Evolutionary conservation across 108 stramenopile species (phyloP), one percentile per base, ranked within the genome.

Genomic region (Aurantiochytrium sp.): DNA sequence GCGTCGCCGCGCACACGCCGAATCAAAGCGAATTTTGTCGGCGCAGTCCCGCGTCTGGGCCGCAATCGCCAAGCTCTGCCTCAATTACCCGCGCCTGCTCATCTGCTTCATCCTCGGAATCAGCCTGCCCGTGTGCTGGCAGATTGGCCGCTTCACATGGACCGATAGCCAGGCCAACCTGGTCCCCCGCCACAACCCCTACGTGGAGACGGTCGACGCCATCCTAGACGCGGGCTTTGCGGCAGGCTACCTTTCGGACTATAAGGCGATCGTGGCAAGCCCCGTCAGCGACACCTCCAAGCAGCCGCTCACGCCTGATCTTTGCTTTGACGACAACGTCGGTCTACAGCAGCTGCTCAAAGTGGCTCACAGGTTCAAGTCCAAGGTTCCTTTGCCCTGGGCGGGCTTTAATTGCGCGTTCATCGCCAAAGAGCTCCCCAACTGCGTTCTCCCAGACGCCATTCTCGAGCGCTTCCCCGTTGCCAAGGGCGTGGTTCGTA

Each of bases 161-260:
- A 81, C 69, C 42, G 69, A 81, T n/a, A 81, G 69, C 30, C 69
- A 81, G 45, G 69, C 69, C 2, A 81, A 81, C 37, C 45, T 81
- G 10, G 69, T 81, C 12, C 69, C 69, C n/a, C 24, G 24, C 0
- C 37, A 81, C 1, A 45, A 41, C 2, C 17, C 69, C 5, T 81
- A 81, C 30, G 69, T 81, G 24, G 42, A 81, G 12, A 81, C 69
- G 1, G 69, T 81, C n/a, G 69, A 39, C 42, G 37, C 37, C 10
- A 81, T 81, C 2, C 24, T 22, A 19, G 69, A 41, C 37, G 30
- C 22, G 5, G 69, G 69, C 22, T 48, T 81, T 39, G 69, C 45
- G 0, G 42, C 37, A 81, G 69, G 69, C 45, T 81, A 27, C 19
- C 37, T 81, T 24, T 41, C 69, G 10, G 69, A 81, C 45, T 81